Conservation (phyloP, 164 flowering plant genomes). For the Umbilicus rupestris region DNA sequence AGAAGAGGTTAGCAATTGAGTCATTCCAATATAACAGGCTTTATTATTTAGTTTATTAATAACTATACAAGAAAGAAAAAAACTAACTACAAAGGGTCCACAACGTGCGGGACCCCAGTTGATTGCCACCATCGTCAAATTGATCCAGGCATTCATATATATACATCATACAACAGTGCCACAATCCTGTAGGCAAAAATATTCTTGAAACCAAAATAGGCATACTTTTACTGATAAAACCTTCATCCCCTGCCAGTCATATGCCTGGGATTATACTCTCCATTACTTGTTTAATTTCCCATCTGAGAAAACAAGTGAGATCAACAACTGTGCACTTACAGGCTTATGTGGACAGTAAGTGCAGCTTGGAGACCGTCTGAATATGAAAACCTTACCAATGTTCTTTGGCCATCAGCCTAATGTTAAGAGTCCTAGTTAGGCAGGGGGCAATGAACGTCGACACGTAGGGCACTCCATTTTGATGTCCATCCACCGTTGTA, state of each 20-base stretch:
- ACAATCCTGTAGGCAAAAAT: not conserved
- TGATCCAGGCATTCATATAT: not conserved
- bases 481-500: slow-evolving; percentile 99
- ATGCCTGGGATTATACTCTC: not conserved
- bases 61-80: not conserved
- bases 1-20: too few species aligned
- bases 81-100: not conserved
- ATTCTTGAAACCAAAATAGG: not conserved
- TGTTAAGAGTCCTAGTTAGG: slow-evolving; percentile 24
- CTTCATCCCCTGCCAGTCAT: not conserved
- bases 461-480: slow-evolving; percentile 99
- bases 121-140: not conserved
- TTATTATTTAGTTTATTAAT: too few species aligned
- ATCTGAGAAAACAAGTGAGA: not conserved
- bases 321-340: not conserved
- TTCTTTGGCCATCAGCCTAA: slow-evolving; percentile 9
- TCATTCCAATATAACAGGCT: too few species aligned
- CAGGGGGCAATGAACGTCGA: slow-evolving; percentile 86
- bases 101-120: not conserved
- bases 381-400: slow-evolving; percentile 9
- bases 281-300: not conserved
- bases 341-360: not conserved
- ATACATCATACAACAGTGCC: not conserved
- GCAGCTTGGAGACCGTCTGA: not conserved
- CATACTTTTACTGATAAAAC: not conserved